phyloP scores from a whole-genome alignment of 73 alveolate species.

The Paramecium sexaurelia region DNA sequence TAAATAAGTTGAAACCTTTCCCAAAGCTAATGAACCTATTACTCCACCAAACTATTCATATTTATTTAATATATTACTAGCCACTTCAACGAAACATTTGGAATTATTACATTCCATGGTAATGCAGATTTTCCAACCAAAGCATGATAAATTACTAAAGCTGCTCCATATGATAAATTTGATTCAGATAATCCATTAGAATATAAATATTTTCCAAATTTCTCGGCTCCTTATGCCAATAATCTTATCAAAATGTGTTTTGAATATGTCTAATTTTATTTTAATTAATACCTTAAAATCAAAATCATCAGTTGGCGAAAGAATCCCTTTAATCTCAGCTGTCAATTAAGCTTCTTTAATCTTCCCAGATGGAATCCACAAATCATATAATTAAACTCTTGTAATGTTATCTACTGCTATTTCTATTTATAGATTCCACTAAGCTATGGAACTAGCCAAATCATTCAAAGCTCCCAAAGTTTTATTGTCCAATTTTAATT shows the following conservation, averaged over 20 bases:
- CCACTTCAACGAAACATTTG: not conserved
- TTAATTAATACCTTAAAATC: not conserved
- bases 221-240: conserved; percentile 20
- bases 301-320: not conserved
- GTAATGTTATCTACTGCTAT: conserved; percentile 1
- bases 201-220: not conserved
- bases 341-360: conserved; percentile 4
- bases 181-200: conserved; percentile 6
- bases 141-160: conserved; percentile 23
- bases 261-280: not conserved
- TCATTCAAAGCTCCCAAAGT: not conserved
- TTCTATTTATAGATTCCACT: conserved; percentile 42
- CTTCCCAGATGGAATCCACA: not conserved
- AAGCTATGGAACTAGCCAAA: conserved; percentile 18
- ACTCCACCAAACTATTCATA: conserved; percentile 5
- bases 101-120: conserved; percentile 47
- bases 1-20: not conserved
- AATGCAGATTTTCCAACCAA: not conserved
- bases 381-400: not conserved
- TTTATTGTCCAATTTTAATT: not conserved
- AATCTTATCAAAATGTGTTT: not conserved
- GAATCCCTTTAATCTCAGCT: not conserved
- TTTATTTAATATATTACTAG: not conserved
- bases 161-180: conserved; percentile 46
- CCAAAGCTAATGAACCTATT: conserved; percentile 21